phyloP scores from a whole-genome alignment of 2,329 filamentous ascomycete genomes.

The Gnomoniopsis smithogilvyi region DNA sequence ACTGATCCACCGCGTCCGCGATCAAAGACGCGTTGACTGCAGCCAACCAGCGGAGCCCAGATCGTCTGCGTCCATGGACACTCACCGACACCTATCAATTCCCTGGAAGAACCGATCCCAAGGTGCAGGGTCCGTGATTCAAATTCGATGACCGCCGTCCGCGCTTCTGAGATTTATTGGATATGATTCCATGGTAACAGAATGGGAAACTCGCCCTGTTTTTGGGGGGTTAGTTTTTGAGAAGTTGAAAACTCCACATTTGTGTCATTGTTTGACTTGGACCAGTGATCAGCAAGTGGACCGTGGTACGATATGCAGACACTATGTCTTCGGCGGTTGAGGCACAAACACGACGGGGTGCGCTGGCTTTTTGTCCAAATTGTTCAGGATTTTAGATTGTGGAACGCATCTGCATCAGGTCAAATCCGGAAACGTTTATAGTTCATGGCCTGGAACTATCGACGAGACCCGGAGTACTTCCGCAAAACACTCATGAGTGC shows the following conservation, averaged over 20 bases:
- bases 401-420: neutral
- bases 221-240: no score
- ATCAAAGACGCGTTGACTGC: constrained; percentile 4
- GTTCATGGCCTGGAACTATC: neutral
- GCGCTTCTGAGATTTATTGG: neutral
- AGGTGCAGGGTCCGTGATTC: neutral
- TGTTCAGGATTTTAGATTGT: neutral
- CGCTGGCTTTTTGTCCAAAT: neutral
- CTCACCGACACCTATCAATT: constrained; percentile 17
- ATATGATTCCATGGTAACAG: no score
- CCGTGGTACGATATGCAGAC: neutral
- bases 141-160: neutral
- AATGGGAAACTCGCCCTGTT: neutral
- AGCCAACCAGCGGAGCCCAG: constrained; percentile 4
- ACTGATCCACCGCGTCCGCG: no score
- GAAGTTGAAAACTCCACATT: neutral
- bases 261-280: neutral
- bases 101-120: constrained; percentile 14
- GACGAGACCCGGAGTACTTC: neutral
- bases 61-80: constrained; percentile 5
- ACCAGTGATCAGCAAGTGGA: neutral
- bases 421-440: neutral
- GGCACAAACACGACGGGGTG: neutral
- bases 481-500: no score
- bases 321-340: neutral